phyloP scores from a whole-genome alignment of 768 basidiomycete species.

The Lentinula sp. region DNA sequence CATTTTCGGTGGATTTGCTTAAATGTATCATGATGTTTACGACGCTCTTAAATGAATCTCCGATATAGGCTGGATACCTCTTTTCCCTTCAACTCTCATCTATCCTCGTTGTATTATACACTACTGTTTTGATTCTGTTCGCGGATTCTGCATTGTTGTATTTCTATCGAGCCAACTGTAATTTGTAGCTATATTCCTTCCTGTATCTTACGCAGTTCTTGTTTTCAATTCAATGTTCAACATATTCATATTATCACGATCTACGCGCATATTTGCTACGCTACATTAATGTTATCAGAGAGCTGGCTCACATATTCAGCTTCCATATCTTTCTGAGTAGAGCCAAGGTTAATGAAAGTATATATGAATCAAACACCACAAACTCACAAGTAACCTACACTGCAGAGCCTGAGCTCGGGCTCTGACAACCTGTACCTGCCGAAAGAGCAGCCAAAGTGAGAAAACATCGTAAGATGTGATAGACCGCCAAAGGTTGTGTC shows the following conservation, averaged over 20 bases:
- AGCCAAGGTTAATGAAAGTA: not conserved
- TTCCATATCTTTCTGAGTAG: not conserved
- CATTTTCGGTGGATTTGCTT: conserved; percentile 2
- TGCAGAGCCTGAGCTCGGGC: not conserved
- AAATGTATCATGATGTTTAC: not conserved
- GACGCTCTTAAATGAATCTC: not conserved
- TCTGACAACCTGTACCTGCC: not conserved
- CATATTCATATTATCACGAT: no score
- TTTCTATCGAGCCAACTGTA: not conserved
- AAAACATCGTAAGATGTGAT: not conserved
- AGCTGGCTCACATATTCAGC: no score
- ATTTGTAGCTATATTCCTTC: not conserved
- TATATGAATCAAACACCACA: not conserved
- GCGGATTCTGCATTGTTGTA: not conserved
- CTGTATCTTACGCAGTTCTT: not conserved
- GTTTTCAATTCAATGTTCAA: no score
- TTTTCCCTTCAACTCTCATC: not conserved
- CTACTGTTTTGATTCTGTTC: no score
- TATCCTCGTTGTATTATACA: not conserved
- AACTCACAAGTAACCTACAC: not conserved
- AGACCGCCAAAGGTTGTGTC: not conserved
- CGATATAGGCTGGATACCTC: not conserved
- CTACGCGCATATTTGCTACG: no score
- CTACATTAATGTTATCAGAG: no score
- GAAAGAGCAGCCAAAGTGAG: not conserved